A percentile compares a stretch with the other conserved stretches of the same genome.
Conservation (phyloP, 805 yeast species). For the Lipomyces lipofer region DNA sequence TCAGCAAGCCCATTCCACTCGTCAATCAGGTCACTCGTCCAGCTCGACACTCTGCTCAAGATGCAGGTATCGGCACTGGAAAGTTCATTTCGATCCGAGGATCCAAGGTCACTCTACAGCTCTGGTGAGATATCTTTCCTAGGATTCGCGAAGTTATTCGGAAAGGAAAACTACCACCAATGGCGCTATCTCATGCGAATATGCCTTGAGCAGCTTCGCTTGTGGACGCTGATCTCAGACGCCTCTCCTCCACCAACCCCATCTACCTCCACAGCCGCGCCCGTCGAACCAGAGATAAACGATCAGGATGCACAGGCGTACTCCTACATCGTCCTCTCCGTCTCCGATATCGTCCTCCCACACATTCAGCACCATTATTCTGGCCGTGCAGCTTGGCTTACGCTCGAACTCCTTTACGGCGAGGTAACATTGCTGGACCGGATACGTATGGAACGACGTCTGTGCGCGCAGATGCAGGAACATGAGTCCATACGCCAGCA, state of each 20-base stretch:
- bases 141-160: constrained; percentile 18
- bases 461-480: constrained; percentile 4
- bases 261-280: neutral
- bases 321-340: constrained; percentile 12
- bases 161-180: constrained; percentile 8
- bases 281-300: neutral
- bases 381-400: constrained; percentile 9
- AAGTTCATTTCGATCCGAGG: neutral
- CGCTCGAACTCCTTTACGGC: constrained; percentile 11
- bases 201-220: constrained; percentile 6
- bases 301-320: constrained; percentile 9
- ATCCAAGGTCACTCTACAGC: neutral
- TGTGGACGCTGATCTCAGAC: constrained; percentile 11
- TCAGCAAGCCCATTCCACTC: no score
- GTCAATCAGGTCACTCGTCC: constrained; percentile 7
- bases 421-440: constrained; percentile 13
- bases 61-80: constrained; percentile 14
- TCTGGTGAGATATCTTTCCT: constrained; percentile 9
- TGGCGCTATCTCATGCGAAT: constrained; percentile 17
- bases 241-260: neutral
- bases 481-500: constrained; percentile 2
- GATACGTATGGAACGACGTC: constrained; percentile 11
- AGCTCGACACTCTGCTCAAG: constrained; percentile 15
- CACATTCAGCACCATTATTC: neutral
- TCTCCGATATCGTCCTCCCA: constrained; percentile 3